These are phyloP conservation scores for Leccinum griseonigrum DNA, from an alignment of 1,284 basidiomycete genomes.

Conservation along the genomic window DNA sequence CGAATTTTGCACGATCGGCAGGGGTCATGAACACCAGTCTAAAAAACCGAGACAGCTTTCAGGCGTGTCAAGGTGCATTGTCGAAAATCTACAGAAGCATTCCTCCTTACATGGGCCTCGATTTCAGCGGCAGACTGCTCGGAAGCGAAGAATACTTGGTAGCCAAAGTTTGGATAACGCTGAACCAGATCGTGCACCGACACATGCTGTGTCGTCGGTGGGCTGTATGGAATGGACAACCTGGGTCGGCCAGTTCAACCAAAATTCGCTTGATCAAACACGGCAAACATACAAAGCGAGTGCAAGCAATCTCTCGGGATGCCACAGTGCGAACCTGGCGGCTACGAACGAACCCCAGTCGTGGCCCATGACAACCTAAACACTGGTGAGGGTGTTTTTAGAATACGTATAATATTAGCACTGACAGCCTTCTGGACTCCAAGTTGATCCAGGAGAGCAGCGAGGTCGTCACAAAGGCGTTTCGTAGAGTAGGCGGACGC, in stretches of 20 bases:
- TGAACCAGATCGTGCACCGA: constrained; percentile 49
- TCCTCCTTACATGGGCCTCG: constrained; percentile 45
- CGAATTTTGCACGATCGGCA: background rate
- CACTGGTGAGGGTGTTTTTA: background rate
- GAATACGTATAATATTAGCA: background rate
- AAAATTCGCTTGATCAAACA: background rate
- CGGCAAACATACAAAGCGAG: constrained; percentile 51
- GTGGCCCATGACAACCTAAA: constrained; percentile 64
- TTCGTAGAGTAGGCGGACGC: constrained; percentile 57
- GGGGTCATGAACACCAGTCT: constrained; percentile 6
- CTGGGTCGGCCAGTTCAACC: constrained; percentile 33
- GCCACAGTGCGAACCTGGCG: constrained; percentile 63
- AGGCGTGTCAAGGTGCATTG: background rate
- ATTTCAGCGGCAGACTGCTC: constrained; percentile 48
- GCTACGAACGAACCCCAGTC: constrained; percentile 69
- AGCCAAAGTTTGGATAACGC: constrained; percentile 54
- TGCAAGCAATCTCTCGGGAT: constrained; percentile 55
- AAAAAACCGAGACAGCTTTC: constrained; percentile 26
- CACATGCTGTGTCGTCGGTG: constrained; percentile 48
- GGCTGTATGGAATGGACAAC: constrained; percentile 59
- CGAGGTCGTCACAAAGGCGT: constrained; percentile 57
- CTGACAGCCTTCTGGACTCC: constrained; percentile 51
- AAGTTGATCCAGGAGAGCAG: constrained; percentile 58
- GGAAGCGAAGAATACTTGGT: constrained; percentile 62
- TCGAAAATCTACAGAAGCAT: constrained; percentile 2